Base-by-base conservation (phyloP, 2,329 filamentous ascomycete genomes). In the Ilyonectria mors-panacis region DNA sequence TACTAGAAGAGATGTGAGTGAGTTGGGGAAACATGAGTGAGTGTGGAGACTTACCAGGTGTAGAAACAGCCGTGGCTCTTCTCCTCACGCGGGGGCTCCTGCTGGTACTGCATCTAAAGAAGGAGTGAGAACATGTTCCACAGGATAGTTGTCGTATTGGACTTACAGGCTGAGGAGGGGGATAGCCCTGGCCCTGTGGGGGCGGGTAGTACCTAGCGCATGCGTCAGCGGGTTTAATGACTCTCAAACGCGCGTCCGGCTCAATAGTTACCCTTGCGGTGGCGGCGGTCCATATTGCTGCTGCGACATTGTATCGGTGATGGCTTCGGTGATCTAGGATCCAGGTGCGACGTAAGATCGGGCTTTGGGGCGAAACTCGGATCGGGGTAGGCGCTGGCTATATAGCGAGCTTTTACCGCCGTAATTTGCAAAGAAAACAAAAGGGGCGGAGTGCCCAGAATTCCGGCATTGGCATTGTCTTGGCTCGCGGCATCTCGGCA, bases 41-140 rank as follows among this genome's bases (percentile, higher is more conserved):
- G 26, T 15, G 0, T 4, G 30, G 9, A 15, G 45, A 51, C 75
- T 71, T 69, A 82, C 80, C 81, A 83, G 60, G 73, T 74, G 73
- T 81, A 81, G 55, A 83, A 73, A 65, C 81, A 83, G 50, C 81
- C 81, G 69, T 81, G 79, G 70, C 79, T 81, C 78, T 82, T 82
- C 68, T 82, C 80, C 69, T 81, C 73, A 39, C 69, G 75, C 42
- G 76, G 80, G n/a, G 77, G 76, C 60, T 76, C 76, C 13, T 66
- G 73, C 55, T 70, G 65, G 50, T 81, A 81, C 45, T 78, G 71
- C 79, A 81, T 80, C 76, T 80, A 60, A 66, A 15, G 61, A 63
- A 61, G n/a, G 33, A 39, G 48, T 30, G 17, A 55, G 42, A 28
- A 19, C 37, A 17, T 30, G 50, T 37, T 10, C 15, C 23, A 51